Evolutionary conservation across 257 asterid species (phyloP).

Genomic region (Lycium barbarum): DNA sequence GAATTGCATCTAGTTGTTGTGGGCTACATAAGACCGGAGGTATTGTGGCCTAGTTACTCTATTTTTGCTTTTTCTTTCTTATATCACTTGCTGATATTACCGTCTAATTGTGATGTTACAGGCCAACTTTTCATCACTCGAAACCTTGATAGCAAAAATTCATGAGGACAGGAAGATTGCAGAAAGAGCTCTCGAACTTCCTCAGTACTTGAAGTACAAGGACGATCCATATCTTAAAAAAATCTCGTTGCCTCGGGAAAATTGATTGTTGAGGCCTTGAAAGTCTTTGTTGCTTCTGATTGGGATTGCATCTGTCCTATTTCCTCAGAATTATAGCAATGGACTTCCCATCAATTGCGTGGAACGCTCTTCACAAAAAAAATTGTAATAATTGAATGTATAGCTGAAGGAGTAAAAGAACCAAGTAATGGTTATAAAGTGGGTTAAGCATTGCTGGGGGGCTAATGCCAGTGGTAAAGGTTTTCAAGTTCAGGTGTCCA

Average conservation of each 20-base stretch:
- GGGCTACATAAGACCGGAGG: conserved; percentile 95
- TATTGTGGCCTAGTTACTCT: conserved; percentile 33
- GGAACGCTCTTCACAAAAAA: background rate
- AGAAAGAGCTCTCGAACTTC: conserved; percentile 79
- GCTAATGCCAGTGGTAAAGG: background rate
- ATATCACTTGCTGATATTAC: background rate
- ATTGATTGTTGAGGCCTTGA: conserved; percentile 23
- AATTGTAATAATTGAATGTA: background rate
- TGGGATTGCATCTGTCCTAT: conserved; percentile 5
- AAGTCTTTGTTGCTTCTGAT: background rate
- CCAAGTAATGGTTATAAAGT: background rate
- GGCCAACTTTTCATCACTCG: conserved; percentile 80
- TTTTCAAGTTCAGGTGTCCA: background rate
- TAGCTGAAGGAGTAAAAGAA: background rate
- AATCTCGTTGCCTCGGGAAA: conserved; percentile 30
- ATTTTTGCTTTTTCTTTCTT: background rate
- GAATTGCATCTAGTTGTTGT: conserved; percentile 77
- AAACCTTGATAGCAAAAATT: conserved; percentile 75
- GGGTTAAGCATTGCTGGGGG: background rate
- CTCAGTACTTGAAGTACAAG: conserved; percentile 59
- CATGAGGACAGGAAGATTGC: conserved; percentile 70
- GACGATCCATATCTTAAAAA: conserved; percentile 62
- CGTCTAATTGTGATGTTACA: conserved; percentile 32
- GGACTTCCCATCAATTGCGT: background rate
- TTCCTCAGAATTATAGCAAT: conserved; percentile 21